Conservation (phyloP, 2,329 filamentous ascomycete species). For the Colletotrichum tofieldiae region DNA sequence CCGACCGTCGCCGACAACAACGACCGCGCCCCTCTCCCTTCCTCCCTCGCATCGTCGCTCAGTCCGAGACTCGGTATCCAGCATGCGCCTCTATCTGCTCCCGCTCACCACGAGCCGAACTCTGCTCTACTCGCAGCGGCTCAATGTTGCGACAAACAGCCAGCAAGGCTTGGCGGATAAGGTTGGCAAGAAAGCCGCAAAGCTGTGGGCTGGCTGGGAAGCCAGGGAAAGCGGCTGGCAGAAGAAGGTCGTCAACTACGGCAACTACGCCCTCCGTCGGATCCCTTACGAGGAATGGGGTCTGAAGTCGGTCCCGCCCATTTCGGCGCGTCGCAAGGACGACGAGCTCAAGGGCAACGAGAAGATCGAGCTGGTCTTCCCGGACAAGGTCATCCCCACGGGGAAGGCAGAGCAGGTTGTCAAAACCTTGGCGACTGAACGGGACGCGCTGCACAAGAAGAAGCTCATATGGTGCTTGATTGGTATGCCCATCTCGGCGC, state of each 20-base stretch:
- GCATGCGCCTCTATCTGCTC: conserved; percentile 93
- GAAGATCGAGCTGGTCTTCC: conserved; percentile 83
- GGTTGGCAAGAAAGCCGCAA: conserved; percentile 78
- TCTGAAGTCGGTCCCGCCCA: conserved; percentile 91
- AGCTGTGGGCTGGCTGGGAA: conserved; percentile 91
- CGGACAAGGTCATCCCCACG: conserved; percentile 76
- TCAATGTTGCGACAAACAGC: conserved; percentile 69
- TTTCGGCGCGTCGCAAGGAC: conserved; percentile 76
- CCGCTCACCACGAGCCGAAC: conserved; percentile 93
- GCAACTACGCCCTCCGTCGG: conserved; percentile 86
- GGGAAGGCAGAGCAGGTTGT: conserved; percentile 77
- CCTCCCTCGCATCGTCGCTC: background rate
- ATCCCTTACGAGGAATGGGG: conserved; percentile 99
- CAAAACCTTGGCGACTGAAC: conserved; percentile 81
- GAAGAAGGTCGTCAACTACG: conserved; percentile 86
- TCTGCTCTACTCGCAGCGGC: conserved; percentile 90
- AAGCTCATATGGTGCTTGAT: conserved; percentile 86
- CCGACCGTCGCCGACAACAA: conserved; percentile 8
- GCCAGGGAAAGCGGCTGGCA: conserved; percentile 89
- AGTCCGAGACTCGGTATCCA: conserved; percentile 12
- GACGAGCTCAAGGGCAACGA: conserved; percentile 75
- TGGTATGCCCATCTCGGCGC: conserved; percentile 86
- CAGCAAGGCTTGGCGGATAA: conserved; percentile 76
- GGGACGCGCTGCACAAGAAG: conserved; percentile 82
- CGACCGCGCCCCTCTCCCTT: conserved; percentile 5